Percentiles rank a stretch among this genome's conserved stretches.
These are phyloP conservation scores for Poronia punctata DNA, from an alignment of 495 filamentous ascomycete genomes.

Conservation along the genomic window DNA sequence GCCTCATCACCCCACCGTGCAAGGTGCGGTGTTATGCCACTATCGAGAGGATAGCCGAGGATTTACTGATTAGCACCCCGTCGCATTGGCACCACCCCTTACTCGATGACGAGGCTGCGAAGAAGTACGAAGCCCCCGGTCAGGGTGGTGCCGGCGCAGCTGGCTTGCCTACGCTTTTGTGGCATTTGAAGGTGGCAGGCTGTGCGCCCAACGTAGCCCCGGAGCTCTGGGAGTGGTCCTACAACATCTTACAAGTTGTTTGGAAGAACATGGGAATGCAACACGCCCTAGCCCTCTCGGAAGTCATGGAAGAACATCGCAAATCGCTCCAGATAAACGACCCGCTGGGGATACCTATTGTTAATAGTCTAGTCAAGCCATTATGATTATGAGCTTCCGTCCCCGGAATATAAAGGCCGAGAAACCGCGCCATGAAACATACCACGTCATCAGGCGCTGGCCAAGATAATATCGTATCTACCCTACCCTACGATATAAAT, in stretches of 20 bases:
- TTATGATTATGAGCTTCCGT: no score
- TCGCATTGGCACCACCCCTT: conserved; percentile 41
- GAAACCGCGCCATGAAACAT: no score
- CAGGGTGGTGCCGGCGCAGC: conserved; percentile 34
- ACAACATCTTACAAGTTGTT: conserved; percentile 30
- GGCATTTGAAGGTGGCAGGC: conserved; percentile 35
- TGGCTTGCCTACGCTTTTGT: conserved; percentile 35
- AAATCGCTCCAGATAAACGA: background rate
- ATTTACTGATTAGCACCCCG: conserved; percentile 35
- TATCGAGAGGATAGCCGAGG: conserved; percentile 30
- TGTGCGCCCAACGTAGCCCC: conserved; percentile 35
- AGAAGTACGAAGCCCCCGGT: conserved; percentile 27
- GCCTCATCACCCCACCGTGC: conserved; percentile 28
- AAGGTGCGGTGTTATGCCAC: conserved; percentile 24
- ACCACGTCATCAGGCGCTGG: no score
- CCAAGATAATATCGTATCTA: no score
- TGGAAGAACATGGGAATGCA: conserved; percentile 42
- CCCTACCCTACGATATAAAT: no score
- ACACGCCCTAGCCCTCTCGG: conserved; percentile 30
- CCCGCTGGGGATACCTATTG: no score
- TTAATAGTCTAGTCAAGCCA: no score
- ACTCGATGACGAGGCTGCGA: conserved; percentile 19
- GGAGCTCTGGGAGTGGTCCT: conserved; percentile 30
- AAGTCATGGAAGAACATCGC: conserved; percentile 26
- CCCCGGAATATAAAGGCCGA: no score